Conservation (phyloP, 495 filamentous ascomycete genomes). For the Saxophila tyrrhenica region DNA sequence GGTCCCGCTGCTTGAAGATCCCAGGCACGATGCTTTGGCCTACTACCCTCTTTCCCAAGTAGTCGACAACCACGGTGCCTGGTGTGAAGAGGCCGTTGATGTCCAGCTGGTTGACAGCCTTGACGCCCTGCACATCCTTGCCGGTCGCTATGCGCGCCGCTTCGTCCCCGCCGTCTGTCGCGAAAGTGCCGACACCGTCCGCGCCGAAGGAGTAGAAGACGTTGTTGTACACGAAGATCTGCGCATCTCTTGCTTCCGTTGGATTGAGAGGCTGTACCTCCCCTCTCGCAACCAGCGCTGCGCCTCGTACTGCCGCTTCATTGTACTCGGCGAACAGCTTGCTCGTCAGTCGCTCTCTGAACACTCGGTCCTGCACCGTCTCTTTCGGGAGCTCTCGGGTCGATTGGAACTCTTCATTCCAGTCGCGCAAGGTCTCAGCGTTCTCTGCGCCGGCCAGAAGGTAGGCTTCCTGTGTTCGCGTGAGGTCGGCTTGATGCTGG, state of each 20-base stretch:
- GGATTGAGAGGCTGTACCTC: slow-evolving; percentile 96
- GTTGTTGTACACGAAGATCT: slow-evolving; percentile 99
- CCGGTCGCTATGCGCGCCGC: slow-evolving; percentile 92
- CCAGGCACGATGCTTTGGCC: slow-evolving; percentile 97
- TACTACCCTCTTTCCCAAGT: slow-evolving; percentile 91
- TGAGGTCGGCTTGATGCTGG: slow-evolving; percentile 69
- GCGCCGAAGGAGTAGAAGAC: slow-evolving; percentile 98
- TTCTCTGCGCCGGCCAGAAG: slow-evolving; percentile 83
- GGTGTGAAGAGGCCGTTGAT: slow-evolving; percentile 88
- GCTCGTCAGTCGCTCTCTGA: slow-evolving; percentile 82
- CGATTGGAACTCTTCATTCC: slow-evolving; percentile 99
- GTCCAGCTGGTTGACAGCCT: slow-evolving; percentile 91
- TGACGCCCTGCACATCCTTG: slow-evolving; percentile 90
- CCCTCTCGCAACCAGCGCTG: slow-evolving; percentile 83
- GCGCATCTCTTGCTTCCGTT: slow-evolving; percentile 80
- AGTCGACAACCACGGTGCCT: slow-evolving; percentile 93
- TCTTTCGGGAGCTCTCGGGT: slow-evolving; percentile 88
- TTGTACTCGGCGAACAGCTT: slow-evolving; percentile 98
- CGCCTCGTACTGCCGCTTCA: slow-evolving; percentile 85
- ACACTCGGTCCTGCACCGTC: slow-evolving; percentile 88
- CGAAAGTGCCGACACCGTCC: slow-evolving; percentile 95
- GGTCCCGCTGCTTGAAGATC: slow-evolving; percentile 97
- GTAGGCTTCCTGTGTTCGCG: slow-evolving; percentile 85
- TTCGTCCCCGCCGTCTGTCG: slow-evolving; percentile 91
- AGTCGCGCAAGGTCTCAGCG: slow-evolving; percentile 86